phyloP scores from a whole-genome alignment of 768 basidiomycete genomes.

The Boletus subcaerulescens region DNA sequence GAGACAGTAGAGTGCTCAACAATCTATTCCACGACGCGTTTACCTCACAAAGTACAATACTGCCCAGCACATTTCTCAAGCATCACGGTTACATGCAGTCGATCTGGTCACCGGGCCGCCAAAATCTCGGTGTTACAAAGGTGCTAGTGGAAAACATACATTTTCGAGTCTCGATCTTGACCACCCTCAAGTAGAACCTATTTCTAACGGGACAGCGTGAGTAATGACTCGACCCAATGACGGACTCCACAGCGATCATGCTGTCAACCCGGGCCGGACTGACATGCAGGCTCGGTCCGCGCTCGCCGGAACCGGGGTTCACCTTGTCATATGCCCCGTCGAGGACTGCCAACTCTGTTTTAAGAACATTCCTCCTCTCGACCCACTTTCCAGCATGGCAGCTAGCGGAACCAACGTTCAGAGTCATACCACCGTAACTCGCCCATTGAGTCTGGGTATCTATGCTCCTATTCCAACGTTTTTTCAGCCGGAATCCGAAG shows the following conservation, averaged over 20 bases:
- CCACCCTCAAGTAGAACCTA: no score
- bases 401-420: conserved; percentile 25
- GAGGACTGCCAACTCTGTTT: neutral
- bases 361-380: neutral
- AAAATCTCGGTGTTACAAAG: no score
- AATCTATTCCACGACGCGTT: neutral
- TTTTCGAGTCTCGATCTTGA: no score
- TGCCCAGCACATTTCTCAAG: neutral
- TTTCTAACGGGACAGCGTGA: no score
- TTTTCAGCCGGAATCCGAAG: conserved; percentile 71
- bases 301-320: neutral
- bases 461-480: conserved; percentile 88
- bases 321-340: conserved; percentile 10
- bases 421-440: conserved; percentile 29
- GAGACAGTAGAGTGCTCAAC: conserved; percentile 9
- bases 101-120: no score
- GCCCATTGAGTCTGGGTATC: conserved; percentile 70
- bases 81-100: no score
- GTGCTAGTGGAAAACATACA: no score
- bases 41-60: neutral
- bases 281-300: conserved; percentile 7
- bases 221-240: no score
- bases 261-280: conserved; percentile 5
- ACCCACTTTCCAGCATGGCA: conserved; percentile 35
- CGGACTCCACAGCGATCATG: neutral